Conservation (phyloP, 2,329 filamentous ascomycete genomes). For the Alternaria tenuissima region DNA sequence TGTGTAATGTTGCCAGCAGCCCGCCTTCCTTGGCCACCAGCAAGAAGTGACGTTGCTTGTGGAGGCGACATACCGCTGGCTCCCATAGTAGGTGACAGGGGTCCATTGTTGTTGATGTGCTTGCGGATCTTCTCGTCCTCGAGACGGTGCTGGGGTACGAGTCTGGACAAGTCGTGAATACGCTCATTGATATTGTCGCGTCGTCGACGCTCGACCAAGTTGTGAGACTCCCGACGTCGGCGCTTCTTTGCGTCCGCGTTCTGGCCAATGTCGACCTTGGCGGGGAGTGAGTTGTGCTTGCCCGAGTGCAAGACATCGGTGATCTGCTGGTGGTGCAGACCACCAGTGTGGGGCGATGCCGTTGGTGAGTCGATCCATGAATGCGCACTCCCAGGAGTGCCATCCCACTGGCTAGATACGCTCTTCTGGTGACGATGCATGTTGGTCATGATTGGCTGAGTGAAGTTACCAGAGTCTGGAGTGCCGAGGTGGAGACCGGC, state of each 20-base stretch:
- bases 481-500: constrained; percentile 75
- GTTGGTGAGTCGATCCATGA: constrained; percentile 91
- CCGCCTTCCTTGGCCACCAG: constrained; percentile 82
- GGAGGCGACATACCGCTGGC: constrained; percentile 73
- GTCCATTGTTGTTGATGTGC: constrained; percentile 89
- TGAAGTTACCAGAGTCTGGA: constrained; percentile 76
- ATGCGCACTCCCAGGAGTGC: constrained; percentile 81
- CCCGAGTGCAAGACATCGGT: constrained; percentile 85
- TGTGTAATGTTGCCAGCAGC: constrained; percentile 89
- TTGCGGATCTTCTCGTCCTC: constrained; percentile 98
- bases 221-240: constrained; percentile 91
- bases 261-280: constrained; percentile 76
- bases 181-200: constrained; percentile 99
- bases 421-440: constrained; percentile 79
- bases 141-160: constrained; percentile 89
- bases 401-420: constrained; percentile 88
- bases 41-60: constrained; percentile 86
- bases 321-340: constrained; percentile 77
- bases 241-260: constrained; percentile 94
- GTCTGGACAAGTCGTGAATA: constrained; percentile 93
- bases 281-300: constrained; percentile 86
- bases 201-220: constrained; percentile 91
- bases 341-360: constrained; percentile 77
- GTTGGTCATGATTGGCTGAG: constrained; percentile 78
- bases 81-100: constrained; percentile 82